Evolutionary conservation across 331 rosid genomes (phyloP).

Genomic region (Saraca asoca): DNA sequence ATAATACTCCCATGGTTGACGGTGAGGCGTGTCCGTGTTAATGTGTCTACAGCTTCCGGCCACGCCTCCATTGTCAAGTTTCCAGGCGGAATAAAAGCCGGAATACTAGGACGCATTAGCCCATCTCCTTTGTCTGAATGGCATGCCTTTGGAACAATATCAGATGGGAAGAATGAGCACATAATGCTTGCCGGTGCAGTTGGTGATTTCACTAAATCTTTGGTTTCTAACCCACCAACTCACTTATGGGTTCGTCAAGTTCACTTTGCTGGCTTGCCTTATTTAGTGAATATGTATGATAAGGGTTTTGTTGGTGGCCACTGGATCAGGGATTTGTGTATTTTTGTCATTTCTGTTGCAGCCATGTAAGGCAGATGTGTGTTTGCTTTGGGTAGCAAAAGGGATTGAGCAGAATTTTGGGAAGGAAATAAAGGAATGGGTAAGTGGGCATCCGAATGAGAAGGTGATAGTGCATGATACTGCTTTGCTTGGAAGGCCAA

Average conservation of each 20-base stretch:
- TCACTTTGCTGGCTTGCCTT: conserved; percentile 51
- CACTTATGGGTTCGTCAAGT: conserved; percentile 54
- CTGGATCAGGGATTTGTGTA: conserved; percentile 54
- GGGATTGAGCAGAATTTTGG: conserved; percentile 53
- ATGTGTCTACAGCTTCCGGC: conserved; percentile 40
- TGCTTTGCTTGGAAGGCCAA: conserved; percentile 49
- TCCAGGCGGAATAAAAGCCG: conserved; percentile 49
- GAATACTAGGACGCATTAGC: conserved; percentile 55
- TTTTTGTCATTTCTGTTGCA: conserved; percentile 48
- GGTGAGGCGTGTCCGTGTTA: conserved; percentile 42
- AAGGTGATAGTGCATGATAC: conserved; percentile 54
- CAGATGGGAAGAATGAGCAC: conserved; percentile 47
- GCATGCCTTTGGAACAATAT: conserved; percentile 56
- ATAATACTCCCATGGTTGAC: conserved; percentile 58
- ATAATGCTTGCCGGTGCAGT: conserved; percentile 61
- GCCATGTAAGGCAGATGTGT: conserved; percentile 42
- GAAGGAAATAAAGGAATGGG: conserved; percentile 42
- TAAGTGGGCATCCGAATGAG: conserved; percentile 40
- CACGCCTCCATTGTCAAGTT: conserved; percentile 50
- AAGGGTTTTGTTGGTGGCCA: conserved; percentile 52
- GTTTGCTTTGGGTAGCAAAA: conserved; percentile 57
- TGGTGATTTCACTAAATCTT: conserved; percentile 55
- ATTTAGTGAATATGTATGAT: conserved; percentile 50
- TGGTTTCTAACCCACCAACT: conserved; percentile 50
- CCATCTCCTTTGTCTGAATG: conserved; percentile 53